phyloP scores from a whole-genome alignment of 352 stramenopile species.

The Pythium plurisporium region DNA sequence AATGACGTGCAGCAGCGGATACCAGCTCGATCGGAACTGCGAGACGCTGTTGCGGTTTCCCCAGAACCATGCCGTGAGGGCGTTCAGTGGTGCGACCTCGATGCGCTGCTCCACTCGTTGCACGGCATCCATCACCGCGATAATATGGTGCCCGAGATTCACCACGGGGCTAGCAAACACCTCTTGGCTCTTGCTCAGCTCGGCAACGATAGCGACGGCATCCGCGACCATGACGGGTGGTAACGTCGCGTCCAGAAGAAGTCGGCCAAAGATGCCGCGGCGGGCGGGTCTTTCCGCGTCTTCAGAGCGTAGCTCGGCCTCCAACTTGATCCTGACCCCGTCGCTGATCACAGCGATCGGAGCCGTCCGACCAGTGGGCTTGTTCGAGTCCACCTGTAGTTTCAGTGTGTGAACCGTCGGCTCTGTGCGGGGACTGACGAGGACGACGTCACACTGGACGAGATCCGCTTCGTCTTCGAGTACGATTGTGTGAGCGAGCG shows the following conservation, averaged over 20 bases:
- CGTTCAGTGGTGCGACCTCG: constrained; percentile 22
- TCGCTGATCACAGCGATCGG: neutral
- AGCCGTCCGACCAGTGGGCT: neutral
- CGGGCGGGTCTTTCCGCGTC: too few relatives aligned
- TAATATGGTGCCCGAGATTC: constrained; percentile 16
- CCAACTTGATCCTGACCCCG: neutral
- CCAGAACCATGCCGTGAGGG: constrained; percentile 32
- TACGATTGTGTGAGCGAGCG: constrained; percentile 1
- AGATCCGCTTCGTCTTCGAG: constrained; percentile 4
- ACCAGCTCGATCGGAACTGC: constrained; percentile 22
- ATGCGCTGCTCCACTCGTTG: neutral
- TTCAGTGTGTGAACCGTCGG: neutral
- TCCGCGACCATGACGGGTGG: constrained; percentile 9
- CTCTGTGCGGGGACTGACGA: neutral
- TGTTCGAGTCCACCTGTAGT: neutral
- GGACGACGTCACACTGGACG: neutral
- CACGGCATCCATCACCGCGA: constrained; percentile 14
- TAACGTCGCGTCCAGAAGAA: constrained; percentile 9
- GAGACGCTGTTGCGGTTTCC: constrained; percentile 18
- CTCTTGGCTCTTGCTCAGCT: constrained; percentile 24
- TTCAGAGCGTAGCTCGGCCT: too few relatives aligned
- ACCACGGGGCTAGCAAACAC: constrained; percentile 21
- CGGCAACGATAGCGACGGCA: constrained; percentile 19
- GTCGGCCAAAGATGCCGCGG: constrained; percentile 14
- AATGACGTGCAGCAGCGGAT: constrained; percentile 17